Percentiles rank a stretch among this genome's conserved stretches.
Conservation (phyloP, 495 filamentous ascomycete genomes). For the Cetradonia linearis region DNA sequence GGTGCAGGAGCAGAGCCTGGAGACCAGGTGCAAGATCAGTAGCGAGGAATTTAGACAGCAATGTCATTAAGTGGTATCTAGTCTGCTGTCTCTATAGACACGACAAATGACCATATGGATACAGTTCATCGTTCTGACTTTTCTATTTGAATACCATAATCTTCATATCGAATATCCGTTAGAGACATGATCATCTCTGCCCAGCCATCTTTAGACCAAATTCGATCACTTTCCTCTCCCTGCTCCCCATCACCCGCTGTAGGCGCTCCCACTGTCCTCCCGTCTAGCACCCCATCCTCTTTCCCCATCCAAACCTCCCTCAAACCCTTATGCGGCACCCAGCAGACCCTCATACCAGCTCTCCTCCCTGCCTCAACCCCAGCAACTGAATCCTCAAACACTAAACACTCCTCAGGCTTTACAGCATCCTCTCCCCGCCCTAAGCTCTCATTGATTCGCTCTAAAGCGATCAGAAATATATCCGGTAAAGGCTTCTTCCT, state of each 20-base stretch:
- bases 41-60: background rate
- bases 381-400: constrained; percentile 37
- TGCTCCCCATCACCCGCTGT: background rate
- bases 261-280: constrained; percentile 24
- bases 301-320: constrained; percentile 25
- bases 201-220: constrained; percentile 32
- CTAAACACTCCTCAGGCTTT: constrained; percentile 32
- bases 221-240: constrained; percentile 23
- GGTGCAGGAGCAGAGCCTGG: background rate
- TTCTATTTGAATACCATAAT: constrained; percentile 25
- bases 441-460: constrained; percentile 26
- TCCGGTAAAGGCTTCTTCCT: constrained; percentile 34
- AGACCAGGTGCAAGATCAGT: background rate
- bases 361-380: constrained; percentile 37
- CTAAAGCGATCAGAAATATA: constrained; percentile 33
- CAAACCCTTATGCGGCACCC: constrained; percentile 34
- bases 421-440: constrained; percentile 23
- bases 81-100: background rate
- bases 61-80: background rate
- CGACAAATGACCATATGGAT: background rate
- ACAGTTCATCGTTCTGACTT: background rate
- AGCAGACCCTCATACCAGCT: constrained; percentile 38
- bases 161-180: constrained; percentile 28
- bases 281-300: constrained; percentile 30
- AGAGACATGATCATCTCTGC: constrained; percentile 30